Evolutionary conservation across 2,329 filamentous ascomycete species (phyloP), one percentile per base, ranked within the genome.

Genomic region (Fusarium foetens): DNA sequence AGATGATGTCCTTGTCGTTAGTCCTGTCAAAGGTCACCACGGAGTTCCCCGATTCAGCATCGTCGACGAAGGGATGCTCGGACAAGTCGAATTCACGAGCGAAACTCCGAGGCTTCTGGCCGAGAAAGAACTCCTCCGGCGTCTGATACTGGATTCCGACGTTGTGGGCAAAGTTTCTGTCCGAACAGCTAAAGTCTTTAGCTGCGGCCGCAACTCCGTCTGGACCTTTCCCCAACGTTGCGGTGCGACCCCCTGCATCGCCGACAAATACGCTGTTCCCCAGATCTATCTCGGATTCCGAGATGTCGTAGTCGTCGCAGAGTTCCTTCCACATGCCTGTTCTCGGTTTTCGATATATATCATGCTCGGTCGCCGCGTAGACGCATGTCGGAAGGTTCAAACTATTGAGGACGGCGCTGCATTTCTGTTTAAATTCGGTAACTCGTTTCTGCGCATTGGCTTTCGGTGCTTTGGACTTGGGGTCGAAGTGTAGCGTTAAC

Each of bases 51-150:
- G 76, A 67, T 36, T 59, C 60, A 6, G 78, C 76, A 10, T 80
- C 70, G 27, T 66, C 52, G 14, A 39, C 33, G 27, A 70, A 76
- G 35, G 85, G 82, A 76, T 92, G 90, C 7, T 84, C 80, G 2
- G 82, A 82, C 23, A 95, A 88, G 70, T 98, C 91, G 75, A 98
- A 97, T 1, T 88, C 84, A 61, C 93, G 87, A 14, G 82, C 81
- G 77, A 93, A 96, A 3, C 89, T 87, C 71, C 90, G 87, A 2
- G 92, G 85, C 29, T 87, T 77, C 74, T 94, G 88, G 4, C 87
- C 87, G 2, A 95, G 87, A 79, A 98, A 98, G 83, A 92, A 97
- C 80, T 98, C 95, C 78, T 99, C 96, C 0, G 96, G 96, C 0
- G 95, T 97, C 63, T 90, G 84, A 80, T 95, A 99, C 17, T 84